Conservation (phyloP, 2,329 filamentous ascomycete species). For the Aureobasidium sp. region DNA sequence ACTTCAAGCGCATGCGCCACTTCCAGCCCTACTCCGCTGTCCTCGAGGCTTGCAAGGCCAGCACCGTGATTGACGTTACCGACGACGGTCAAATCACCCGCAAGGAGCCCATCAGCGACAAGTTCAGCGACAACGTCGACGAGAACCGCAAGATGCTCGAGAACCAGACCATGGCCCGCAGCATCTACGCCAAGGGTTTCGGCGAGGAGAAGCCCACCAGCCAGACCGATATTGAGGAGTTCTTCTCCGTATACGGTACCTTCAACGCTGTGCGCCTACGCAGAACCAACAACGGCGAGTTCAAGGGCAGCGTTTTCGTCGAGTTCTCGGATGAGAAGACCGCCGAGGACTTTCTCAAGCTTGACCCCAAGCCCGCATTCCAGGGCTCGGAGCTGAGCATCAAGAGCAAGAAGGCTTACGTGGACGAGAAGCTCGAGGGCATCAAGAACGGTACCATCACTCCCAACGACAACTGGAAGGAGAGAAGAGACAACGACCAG, state of each 20-base stretch:
- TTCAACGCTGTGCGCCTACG: conserved; percentile 81
- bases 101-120: conserved; percentile 58
- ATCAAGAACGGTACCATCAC: conserved; percentile 14
- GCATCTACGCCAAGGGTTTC: conserved; percentile 91
- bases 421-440: conserved; percentile 42
- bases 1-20: conserved; percentile 91
- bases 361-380: conserved; percentile 78
- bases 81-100: conserved; percentile 71
- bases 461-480: conserved; percentile 8
- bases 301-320: conserved; percentile 96
- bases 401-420: conserved; percentile 85
- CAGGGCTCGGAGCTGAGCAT: conserved; percentile 65
- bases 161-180: conserved; percentile 62
- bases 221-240: conserved; percentile 89
- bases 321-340: conserved; percentile 78
- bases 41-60: conserved; percentile 74
- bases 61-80: conserved; percentile 63
- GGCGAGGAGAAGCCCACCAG: conserved; percentile 74
- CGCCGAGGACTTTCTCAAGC: conserved; percentile 69
- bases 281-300: conserved; percentile 59
- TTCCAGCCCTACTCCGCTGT: conserved; percentile 85
- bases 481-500: conserved; percentile 14
- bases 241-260: conserved; percentile 75
- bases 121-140: conserved; percentile 47
- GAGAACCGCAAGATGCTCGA: conserved; percentile 49